phyloP scores from a whole-genome alignment of 2,329 filamentous ascomycete species.

The Cytospora paraplurivora region DNA sequence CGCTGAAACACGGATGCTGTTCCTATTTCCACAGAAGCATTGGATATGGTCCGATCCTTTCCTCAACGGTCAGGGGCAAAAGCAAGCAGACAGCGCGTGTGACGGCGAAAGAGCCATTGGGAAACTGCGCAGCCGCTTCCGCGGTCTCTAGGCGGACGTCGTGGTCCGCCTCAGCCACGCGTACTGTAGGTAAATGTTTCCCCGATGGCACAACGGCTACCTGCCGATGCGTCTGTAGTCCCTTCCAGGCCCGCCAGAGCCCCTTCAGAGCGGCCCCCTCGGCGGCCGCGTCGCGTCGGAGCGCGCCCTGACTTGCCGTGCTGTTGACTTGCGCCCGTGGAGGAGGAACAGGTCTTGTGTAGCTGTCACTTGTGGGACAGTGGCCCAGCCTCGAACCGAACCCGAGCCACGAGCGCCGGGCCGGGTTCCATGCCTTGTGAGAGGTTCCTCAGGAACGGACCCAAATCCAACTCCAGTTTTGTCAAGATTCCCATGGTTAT shows the following conservation, averaged over 20 bases:
- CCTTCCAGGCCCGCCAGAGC: conserved; percentile 14
- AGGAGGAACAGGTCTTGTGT: conserved; percentile 10
- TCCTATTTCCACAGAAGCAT: conserved; percentile 1
- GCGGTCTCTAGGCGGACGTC: neutral
- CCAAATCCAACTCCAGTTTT: conserved; percentile 25
- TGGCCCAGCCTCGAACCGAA: conserved; percentile 18
- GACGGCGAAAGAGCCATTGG: conserved; percentile 14
- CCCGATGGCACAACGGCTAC: conserved; percentile 22
- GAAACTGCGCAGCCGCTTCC: conserved; percentile 4
- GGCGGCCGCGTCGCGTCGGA: conserved; percentile 13
- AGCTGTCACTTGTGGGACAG: conserved; percentile 18
- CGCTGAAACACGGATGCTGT: conserved; percentile 3
- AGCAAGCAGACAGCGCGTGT: conserved; percentile 15
- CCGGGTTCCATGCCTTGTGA: conserved; percentile 27
- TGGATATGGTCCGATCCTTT: conserved; percentile 7
- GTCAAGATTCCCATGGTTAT: neutral
- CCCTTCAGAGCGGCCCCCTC: conserved; percentile 11
- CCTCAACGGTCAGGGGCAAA: conserved; percentile 14
- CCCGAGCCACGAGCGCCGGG: conserved; percentile 24
- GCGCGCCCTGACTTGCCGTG: conserved; percentile 13
- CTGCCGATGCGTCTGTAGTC: conserved; percentile 23
- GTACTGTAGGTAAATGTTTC: conserved; percentile 3
- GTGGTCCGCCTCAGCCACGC: conserved; percentile 5
- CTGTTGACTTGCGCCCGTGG: conserved; percentile 1
- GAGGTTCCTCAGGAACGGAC: conserved; percentile 28